Evolutionary conservation across 2,329 filamentous ascomycete species (phyloP), one percentile per base, ranked within the genome.

Genomic region (Xylaria sp.): DNA sequence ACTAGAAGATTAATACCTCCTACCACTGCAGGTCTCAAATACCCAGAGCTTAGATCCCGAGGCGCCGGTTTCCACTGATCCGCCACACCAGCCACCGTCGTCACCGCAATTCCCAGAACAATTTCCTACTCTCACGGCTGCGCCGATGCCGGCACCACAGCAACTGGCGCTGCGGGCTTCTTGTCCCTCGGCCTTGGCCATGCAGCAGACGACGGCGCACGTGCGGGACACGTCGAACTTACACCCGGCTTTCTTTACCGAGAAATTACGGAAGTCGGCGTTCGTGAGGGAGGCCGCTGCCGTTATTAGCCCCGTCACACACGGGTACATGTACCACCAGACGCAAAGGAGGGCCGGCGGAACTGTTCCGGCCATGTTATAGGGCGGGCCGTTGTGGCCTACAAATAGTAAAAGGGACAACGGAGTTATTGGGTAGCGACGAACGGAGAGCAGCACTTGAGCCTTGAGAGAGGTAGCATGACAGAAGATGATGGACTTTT

Each of bases 201-300:
- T 46, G 48, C 38, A 49, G 11, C 54, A 56, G 22, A 11, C 48
- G 7, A 2, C 39, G 37, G 22, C 8, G 8, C 57, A 56, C 37
- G 65, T 9, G 8, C 57, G 57, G 37, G 65, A 88, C 67, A 75
- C 83, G 8, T 83, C 88, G 1, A 78, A 77, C 38, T 75, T 83
- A 21, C 89, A 92, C 61, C 89, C 89, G 0, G 89, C 91, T 1
- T 92, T 92, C 73, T 91, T 92, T 73, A 89, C 88, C 0, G 76
- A 83, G 24, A 78, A 78, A 47, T 72, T 90, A 46, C 81, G 80
- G 53, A 82, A 79, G 63, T 77, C 81, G 2, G 80, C 84, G 4
- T 74, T 78, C 19, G 67, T 62, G 8, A 54, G 65, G 29, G 34
- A 45, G 22, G 52, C 61, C 37, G 59, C 62, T 53, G 39, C 54